Evolutionary conservation across 495 filamentous ascomycete species (phyloP).

Genomic region (Parathielavia appendiculata): DNA sequence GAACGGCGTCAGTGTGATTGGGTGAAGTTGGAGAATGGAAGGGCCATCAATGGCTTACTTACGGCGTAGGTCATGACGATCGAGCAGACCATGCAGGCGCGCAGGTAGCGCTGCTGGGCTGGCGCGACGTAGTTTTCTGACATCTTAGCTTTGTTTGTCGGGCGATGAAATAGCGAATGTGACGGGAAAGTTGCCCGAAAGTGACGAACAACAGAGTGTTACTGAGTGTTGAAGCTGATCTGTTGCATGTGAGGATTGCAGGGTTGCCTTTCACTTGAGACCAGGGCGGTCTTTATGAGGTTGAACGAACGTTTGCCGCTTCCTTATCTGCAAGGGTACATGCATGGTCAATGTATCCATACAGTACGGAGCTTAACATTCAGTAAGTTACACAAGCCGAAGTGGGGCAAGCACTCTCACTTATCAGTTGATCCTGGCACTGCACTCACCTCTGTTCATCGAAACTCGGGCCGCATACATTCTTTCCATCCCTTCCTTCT

Average conservation of each 20-base stretch:
- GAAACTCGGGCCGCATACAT: conserved; percentile 1
- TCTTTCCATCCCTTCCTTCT: not conserved
- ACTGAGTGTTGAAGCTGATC: not conserved
- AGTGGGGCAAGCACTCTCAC: conserved; percentile 1
- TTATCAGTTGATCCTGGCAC: conserved; percentile 9
- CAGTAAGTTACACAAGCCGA: conserved; percentile 9
- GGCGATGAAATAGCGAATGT: not conserved
- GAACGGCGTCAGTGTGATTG: conserved; percentile 12
- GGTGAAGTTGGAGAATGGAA: conserved; percentile 15
- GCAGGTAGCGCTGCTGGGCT: conserved; percentile 70
- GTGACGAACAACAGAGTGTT: not conserved
- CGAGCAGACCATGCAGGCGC: conserved; percentile 97
- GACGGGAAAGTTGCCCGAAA: not conserved
- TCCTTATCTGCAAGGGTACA: conserved; percentile 9
- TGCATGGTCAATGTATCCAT: no score
- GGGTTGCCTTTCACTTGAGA: not conserved
- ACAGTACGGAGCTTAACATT: no score
- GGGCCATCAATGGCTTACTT: conserved; percentile 27
- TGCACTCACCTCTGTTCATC: not conserved
- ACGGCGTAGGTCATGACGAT: conserved; percentile 77
- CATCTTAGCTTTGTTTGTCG: conserved; percentile 23
- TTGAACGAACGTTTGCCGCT: not conserved
- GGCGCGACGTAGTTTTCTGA: conserved; percentile 57
- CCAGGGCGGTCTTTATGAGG: conserved; percentile 10
- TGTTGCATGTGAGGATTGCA: not conserved